phyloP scores from a whole-genome alignment of 805 yeast species.

The Saccharomycopsis synnaedendra region DNA sequence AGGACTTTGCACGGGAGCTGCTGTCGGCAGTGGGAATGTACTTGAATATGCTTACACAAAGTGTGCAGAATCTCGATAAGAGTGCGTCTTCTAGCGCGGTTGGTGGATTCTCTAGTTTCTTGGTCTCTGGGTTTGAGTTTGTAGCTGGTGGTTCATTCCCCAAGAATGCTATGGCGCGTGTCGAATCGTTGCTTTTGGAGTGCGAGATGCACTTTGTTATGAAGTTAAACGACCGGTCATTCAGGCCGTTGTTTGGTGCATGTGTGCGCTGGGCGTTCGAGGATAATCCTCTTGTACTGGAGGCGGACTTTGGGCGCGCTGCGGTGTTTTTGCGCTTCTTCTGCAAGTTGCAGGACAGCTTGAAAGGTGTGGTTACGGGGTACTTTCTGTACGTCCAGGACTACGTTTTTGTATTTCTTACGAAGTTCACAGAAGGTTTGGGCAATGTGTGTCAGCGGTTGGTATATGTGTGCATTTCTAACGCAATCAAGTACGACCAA shows the following conservation, averaged over 20 bases:
- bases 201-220: slow-evolving; percentile 70
- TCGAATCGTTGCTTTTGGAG: slow-evolving; percentile 65
- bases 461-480: slow-evolving; percentile 57
- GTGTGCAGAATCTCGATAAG: slow-evolving; percentile 58
- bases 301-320: slow-evolving; percentile 31
- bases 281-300: slow-evolving; percentile 33
- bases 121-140: slow-evolving; percentile 60
- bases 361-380: slow-evolving; percentile 78
- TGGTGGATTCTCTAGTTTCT: slow-evolving; percentile 52
- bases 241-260: slow-evolving; percentile 83
- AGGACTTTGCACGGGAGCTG: slow-evolving; percentile 26
- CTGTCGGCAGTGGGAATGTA: slow-evolving; percentile 49
- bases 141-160: slow-evolving; percentile 31
- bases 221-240: slow-evolving; percentile 87
- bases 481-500: slow-evolving; percentile 80
- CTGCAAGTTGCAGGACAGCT: slow-evolving; percentile 70
- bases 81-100: slow-evolving; percentile 57
- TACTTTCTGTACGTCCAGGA: slow-evolving; percentile 83
- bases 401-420: slow-evolving; percentile 46
- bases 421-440: slow-evolving; percentile 28
- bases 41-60: slow-evolving; percentile 52
- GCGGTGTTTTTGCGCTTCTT: slow-evolving; percentile 77
- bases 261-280: slow-evolving; percentile 87
- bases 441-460: slow-evolving; percentile 54
- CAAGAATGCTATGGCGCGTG: slow-evolving; percentile 62